These are phyloP conservation scores for Agaricus bisporus DNA, from an alignment of 768 basidiomycete genomes.

Conservation along the genomic window DNA sequence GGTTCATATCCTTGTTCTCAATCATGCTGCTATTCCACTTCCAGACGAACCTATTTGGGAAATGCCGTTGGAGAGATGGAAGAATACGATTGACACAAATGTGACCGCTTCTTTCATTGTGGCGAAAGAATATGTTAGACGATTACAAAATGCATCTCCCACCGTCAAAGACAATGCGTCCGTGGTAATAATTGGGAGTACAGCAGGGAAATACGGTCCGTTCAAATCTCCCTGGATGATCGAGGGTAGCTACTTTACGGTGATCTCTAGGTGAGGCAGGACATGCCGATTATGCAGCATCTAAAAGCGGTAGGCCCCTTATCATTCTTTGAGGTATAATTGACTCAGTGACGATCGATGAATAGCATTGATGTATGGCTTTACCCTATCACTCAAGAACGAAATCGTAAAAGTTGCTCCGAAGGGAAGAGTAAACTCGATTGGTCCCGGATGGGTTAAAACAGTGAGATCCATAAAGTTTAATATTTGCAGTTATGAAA, in stretches of 20 bases:
- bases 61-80: constrained; percentile 62
- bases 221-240: no score
- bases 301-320: constrained; percentile 54
- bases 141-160: constrained; percentile 31
- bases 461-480: constrained; percentile 29
- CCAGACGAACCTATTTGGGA: constrained; percentile 42
- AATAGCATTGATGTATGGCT: constrained; percentile 71
- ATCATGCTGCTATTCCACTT: constrained; percentile 49
- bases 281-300: constrained; percentile 60
- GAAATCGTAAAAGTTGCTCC: constrained; percentile 77
- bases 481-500: background rate
- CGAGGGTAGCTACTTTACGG: no score
- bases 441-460: constrained; percentile 66
- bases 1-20: constrained; percentile 54
- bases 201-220: constrained; percentile 61
- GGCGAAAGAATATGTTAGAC: constrained; percentile 51
- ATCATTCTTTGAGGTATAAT: background rate
- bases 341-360: background rate
- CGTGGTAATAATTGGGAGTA: constrained; percentile 65
- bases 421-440: constrained; percentile 59
- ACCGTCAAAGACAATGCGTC: constrained; percentile 48
- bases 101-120: constrained; percentile 65
- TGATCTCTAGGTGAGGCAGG: constrained; percentile 40
- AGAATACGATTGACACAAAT: constrained; percentile 52
- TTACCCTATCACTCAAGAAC: constrained; percentile 66